Conservation (phyloP, 768 basidiomycete genomes). For the Russula brevipes region DNA sequence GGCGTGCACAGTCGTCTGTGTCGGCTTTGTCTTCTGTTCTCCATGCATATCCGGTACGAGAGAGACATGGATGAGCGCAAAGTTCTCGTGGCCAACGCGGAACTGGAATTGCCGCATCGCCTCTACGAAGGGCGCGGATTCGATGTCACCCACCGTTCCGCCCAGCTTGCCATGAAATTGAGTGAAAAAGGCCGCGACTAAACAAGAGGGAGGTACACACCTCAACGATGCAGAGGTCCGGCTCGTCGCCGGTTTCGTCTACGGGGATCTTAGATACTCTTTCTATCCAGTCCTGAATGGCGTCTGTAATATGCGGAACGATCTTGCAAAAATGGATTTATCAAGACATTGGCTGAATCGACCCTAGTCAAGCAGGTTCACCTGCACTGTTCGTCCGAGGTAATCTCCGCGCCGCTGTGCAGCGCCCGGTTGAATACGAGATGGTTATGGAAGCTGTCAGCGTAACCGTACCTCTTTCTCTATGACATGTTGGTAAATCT, state of each 20-base stretch:
- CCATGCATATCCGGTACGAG: slow-evolving; percentile 99
- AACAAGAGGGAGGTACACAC: slow-evolving; percentile 35
- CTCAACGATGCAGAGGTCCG: slow-evolving; percentile 97
- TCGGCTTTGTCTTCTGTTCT: slow-evolving; percentile 99
- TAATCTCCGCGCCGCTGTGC: slow-evolving; percentile 75
- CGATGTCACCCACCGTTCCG: slow-evolving; percentile 97
- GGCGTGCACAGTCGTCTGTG: slow-evolving; percentile 94
- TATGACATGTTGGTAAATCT: slow-evolving; percentile 95
- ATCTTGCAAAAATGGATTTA: slow-evolving; percentile 46
- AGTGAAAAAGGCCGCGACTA: slow-evolving; percentile 14
- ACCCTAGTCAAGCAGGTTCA: slow-evolving; percentile 31
- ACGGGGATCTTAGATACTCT: slow-evolving; percentile 91
- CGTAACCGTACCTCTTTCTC: slow-evolving; percentile 77
- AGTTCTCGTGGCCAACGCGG: slow-evolving; percentile 93
- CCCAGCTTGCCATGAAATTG: slow-evolving; percentile 59
- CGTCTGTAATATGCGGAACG: slow-evolving; percentile 93
- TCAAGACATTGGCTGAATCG: slow-evolving; percentile 2
- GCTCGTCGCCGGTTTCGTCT: slow-evolving; percentile 87
- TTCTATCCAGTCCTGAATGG: slow-evolving; percentile 98
- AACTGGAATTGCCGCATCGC: slow-evolving; percentile 99
- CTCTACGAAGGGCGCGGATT: slow-evolving; percentile 96
- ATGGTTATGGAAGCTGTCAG: background rate
- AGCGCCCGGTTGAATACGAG: slow-evolving; percentile 9
- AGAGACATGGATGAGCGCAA: slow-evolving; percentile 94
- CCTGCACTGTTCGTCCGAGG: slow-evolving; percentile 95